Evolutionary conservation across 1,284 basidiomycete species (phyloP), one percentile per base, ranked within the genome.

Genomic region (Leccinum subrobustum): DNA sequence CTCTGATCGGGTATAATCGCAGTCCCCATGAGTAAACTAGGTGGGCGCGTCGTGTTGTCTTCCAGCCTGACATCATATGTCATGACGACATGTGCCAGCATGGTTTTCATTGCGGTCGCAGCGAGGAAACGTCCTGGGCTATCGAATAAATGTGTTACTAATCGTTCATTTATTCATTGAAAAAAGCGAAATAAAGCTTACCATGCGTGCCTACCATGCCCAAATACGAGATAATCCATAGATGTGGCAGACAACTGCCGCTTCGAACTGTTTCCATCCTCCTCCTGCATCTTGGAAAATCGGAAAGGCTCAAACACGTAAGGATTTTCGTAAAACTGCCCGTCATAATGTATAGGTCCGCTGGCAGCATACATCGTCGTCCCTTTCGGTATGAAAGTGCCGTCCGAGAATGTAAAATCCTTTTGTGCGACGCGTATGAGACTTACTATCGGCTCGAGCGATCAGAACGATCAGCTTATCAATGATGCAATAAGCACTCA

Each of bases 391-490:
- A 82, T 58, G 27, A 71, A 67, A 0, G 76, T 76, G 1, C 80
- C 81, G 58, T 82, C 76, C 0, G 76, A 76, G 63, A 81, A 77
- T 0, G 71, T 76, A 61, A 73, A 77, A 16, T 76, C 20, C 20
- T 23, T 25, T n/a, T 25, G 6, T 7, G 33, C 52, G 20, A 23
- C 35, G 12, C 52, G 52, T 3, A 37, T 50, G 63, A 78, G 66
- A 33, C 47, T 57, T 23, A 74, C 78, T 80, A 8, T 25, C 5
- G n/a, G 29, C 1, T 6, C 3, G 4, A 6, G 11, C 2, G 7
- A 54, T 35, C 35, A 35, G 3, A 35, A 6, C 35, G 35, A 3
- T 14, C 12, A 35, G 6, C 2, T 6, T 35, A 35, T 35, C 6
- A 14, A 35, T 35, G 14, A 35, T 35, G 14, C 5, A 2, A 35